Evolutionary conservation across 2,329 filamentous ascomycete genomes (phyloP), one percentile per base, ranked within the genome.

Genomic region (Zymoseptoria crescenta): DNA sequence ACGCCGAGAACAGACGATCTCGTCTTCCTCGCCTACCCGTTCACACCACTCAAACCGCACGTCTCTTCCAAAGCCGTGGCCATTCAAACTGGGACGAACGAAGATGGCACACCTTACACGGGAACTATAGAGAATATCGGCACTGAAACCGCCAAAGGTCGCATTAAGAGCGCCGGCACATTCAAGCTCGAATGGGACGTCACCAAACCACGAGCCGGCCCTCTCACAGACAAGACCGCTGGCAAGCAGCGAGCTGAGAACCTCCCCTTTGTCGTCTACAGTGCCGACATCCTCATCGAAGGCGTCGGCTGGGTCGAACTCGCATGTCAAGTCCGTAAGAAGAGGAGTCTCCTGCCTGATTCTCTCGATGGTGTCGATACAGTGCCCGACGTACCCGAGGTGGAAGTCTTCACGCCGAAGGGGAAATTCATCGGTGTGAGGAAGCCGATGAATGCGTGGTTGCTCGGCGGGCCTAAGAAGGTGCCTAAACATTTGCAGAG

Each of bases 281-380:
- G 87, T 8, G 82, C 87, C 0, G 95, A 99, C 70, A 85, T 99
- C 24, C 77, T 99, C 13, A 85, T 99, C 54, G 93, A 97, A 72
- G 91, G 94, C 1, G 87, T 91, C 27, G 94, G 94, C 7, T 99
- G 95, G 89, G 82, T 99, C 2, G 94, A 99, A 74, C 74, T 99
- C 49, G 86, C 86, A 0, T 87, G 87, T 2, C 93, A 99, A 74
- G 84, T 95, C 8, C 84, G 93, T 1, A 70, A 68, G 27, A 59
- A 63, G 20, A 57, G 51, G 56, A 63, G 59, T 20, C 54, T 63
- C 48, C 49, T 65, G 5, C 52, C 57, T 3, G 50, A 72, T 59
- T 65, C 65, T 49, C 56, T 68, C 49, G 58, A 60, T 30, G 24
- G 24, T 8, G 61, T 59, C 24, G 58, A 67, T 48, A 62, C 24